phyloP scores from a whole-genome alignment of 352 stramenopile species.

The Ophiocytium majus region DNA sequence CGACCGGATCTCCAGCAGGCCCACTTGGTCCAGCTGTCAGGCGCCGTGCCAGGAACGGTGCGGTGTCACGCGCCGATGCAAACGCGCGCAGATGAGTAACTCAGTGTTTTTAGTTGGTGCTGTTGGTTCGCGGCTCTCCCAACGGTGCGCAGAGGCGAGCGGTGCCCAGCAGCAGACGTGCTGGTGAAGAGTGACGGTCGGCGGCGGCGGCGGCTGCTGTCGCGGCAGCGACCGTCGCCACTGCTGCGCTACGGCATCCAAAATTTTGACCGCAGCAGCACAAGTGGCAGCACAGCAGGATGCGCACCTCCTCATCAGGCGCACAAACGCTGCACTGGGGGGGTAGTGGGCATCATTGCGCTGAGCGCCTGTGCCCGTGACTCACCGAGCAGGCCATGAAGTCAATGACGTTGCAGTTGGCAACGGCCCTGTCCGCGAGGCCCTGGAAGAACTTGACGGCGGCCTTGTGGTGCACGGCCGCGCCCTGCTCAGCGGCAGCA shows the following conservation, averaged over 20 bases:
- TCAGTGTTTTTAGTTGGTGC: neutral
- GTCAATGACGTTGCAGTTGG: conserved; percentile 89
- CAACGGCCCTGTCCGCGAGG: conserved; percentile 77
- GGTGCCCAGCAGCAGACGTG: too few relatives aligned
- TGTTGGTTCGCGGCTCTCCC: neutral
- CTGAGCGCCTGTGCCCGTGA: too few relatives aligned
- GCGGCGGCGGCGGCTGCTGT: too few relatives aligned
- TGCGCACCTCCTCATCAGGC: too few relatives aligned
- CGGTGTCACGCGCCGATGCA: neutral
- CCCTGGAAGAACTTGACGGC: conserved; percentile 90
- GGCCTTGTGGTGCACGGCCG: conserved; percentile 88
- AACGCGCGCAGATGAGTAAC: neutral
- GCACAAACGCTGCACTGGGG: too few relatives aligned
- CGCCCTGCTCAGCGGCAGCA: conserved; percentile 60
- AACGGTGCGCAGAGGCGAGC: too few relatives aligned
- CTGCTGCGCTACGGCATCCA: too few relatives aligned
- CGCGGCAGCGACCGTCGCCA: too few relatives aligned
- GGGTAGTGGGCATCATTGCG: too few relatives aligned
- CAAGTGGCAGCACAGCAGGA: too few relatives aligned
- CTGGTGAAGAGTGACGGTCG: too few relatives aligned
- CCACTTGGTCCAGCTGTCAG: conserved; percentile 65
- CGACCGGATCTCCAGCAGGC: conserved; percentile 95
- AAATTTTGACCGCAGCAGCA: too few relatives aligned
- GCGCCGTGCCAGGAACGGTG: neutral
- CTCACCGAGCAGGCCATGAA: conserved; percentile 87